Base-by-base conservation (phyloP, 441 rosid genomes). In the Arabidopsis hybrid region DNA sequence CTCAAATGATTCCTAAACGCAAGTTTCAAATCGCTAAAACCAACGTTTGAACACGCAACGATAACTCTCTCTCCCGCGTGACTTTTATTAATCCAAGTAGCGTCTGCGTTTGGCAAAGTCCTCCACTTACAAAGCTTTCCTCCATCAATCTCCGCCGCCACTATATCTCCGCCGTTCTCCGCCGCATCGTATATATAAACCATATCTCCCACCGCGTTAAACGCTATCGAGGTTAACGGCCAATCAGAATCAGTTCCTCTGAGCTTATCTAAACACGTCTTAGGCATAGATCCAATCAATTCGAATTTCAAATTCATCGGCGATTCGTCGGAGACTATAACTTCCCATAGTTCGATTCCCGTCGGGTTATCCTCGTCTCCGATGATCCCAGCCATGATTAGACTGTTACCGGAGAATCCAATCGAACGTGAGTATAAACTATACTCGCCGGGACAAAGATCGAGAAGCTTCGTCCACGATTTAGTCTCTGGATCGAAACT, bases 231-330 rank as follows among this genome's bases (percentile, higher is more conserved):
- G 47, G 80, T 52, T 46, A 80, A 6, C 17, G 77, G 66, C 67
- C 79, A 51, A 8, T 59, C 36, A 13, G 32, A 57, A 11, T 13
- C 53, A n/a, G 51, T 70, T 4, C 50, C 89, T 63, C 57, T 79
- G 69, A 93, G 59, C 71, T 62, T 85, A 64, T 76, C 86, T 13
- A 84, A 60, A 12, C 87, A 52, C 67, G 32, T 69, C 69, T 45
- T 18, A 10, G 95, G 90, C 86, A 89, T 82, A 31, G 73, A 83
- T 5, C 87, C 90, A 0, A 90, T 80, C 63, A 79, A 83, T 14
- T 58, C 60, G 13, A 75, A 38, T 11, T 10, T 39, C 75, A 73
- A 47, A 6, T 14, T 40, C 81, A 73, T 74, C 63, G 10, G 36
- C 47, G 83, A 64, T 31, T 78, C 72, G 45, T 59, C 77, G 4